Evolutionary conservation across 768 basidiomycete genomes (phyloP), one percentile per base, ranked within the genome.

Genomic region (Podaxis sp.): DNA sequence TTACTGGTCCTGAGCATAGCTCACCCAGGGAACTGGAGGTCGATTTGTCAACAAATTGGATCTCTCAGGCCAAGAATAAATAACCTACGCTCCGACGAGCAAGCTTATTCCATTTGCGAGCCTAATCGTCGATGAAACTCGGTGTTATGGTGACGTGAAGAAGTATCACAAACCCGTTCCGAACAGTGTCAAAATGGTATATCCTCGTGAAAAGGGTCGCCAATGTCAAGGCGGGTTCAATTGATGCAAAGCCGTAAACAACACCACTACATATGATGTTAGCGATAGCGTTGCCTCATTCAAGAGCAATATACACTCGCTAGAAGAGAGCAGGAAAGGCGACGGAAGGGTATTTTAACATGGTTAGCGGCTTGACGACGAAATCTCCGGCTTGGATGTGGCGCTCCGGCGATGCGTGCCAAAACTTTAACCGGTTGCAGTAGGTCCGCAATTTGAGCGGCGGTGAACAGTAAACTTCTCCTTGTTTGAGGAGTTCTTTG

Each of bases 301-400:
- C 15, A 20, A n/a, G 44, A 46, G 20, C 44, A 17, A 20, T 8
- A 26, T 28, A 17, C 4, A 69, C 73, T 63, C 59, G 75, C 76
- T 75, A 77, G 58, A 72, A 77, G 26, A 77, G 60, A 10, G 75
- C 77, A 7, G 76, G 77, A 60, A 78, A 74, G 12, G 65, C 65
- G 15, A 78, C 76, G 8, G 76, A 77, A n/a, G 77, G 78, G 66
- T 78, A 79, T 63, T 73, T 76, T 22, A 77, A 66, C 75, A 77
- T 78, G 40, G 73, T 73, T 40, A 77, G 69, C 20, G 76, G 75
- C 55, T 75, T 76, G 49, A 74, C 58, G 13, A 73, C 65, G 38
- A 76, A 77, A 51, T 74, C 74, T 4, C 62, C 71, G 7, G 44
- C 52, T 48, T 70, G 69, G 13, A 75, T 67, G 26, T 56, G 68